A percentile compares a stretch with the other conserved stretches of the same genome.
These are phyloP conservation scores for Microbotryomycetes sp. DNA, from an alignment of 1,284 basidiomycete species.

Conservation along the genomic window DNA sequence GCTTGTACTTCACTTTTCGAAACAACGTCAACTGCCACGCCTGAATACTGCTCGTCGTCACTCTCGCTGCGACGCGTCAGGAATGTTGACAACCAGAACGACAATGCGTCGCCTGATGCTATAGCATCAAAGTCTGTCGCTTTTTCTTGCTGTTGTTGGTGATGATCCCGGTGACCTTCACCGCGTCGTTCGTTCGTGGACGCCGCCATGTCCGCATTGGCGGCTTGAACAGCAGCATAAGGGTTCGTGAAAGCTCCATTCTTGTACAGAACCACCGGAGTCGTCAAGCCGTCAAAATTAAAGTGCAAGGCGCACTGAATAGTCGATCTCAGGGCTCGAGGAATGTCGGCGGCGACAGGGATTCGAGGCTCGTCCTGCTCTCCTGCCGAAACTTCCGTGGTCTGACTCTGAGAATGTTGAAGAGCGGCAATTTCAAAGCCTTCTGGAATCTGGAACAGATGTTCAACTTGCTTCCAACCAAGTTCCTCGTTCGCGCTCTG, in stretches of 20 bases:
- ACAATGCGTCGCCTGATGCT: slow-evolving; percentile 19
- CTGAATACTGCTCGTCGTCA: not conserved
- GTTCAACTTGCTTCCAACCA: slow-evolving; percentile 16
- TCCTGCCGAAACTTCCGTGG: not conserved
- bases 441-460: slow-evolving; percentile 4
- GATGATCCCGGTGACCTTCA: not conserved
- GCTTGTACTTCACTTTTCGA: not conserved
- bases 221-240: not conserved
- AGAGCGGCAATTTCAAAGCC: not conserved
- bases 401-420: not conserved
- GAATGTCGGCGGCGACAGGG: slow-evolving; percentile 20
- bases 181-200: no score
- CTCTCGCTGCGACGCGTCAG: not conserved
- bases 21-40: not conserved
- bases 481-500: slow-evolving; percentile 14
- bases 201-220: not conserved
- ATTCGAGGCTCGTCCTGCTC: not conserved
- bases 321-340: slow-evolving; percentile 6
- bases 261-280: not conserved
- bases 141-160: not conserved
- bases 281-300: not conserved
- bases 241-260: not conserved
- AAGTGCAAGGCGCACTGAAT: slow-evolving; percentile 25
- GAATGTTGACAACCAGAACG: slow-evolving; percentile 18
- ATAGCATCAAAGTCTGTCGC: slow-evolving; percentile 17